These are phyloP conservation scores for Paraconiothyrium brasiliense DNA, from an alignment of 2,329 filamentous ascomycete genomes.

Conservation along the genomic window DNA sequence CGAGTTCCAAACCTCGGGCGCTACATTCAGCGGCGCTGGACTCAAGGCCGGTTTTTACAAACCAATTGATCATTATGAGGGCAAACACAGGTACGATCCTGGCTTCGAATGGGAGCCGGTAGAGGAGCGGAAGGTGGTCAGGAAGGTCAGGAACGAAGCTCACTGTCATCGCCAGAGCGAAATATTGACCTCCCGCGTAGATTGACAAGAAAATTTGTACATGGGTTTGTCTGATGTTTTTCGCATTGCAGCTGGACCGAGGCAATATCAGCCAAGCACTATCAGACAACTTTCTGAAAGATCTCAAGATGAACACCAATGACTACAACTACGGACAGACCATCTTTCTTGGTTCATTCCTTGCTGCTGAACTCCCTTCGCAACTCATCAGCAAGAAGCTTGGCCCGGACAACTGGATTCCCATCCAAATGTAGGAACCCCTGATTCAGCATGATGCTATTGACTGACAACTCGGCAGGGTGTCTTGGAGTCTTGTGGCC, in stretches of 20 bases:
- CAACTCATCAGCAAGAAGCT: constrained; percentile 59
- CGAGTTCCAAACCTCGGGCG: constrained; percentile 24
- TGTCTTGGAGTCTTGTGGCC: constrained; percentile 58
- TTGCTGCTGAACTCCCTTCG: constrained; percentile 61
- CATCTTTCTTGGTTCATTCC: constrained; percentile 84
- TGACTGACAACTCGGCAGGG: constrained; percentile 26
- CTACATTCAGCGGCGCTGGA: constrained; percentile 49
- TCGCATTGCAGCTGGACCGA: constrained; percentile 62
- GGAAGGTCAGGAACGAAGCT: constrained; percentile 55
- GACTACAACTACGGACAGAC: constrained; percentile 53
- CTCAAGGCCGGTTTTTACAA: constrained; percentile 54
- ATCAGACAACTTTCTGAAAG: constrained; percentile 46
- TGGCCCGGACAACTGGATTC: constrained; percentile 58
- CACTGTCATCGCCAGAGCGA: background rate
- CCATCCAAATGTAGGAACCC: constrained; percentile 32
- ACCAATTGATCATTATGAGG: constrained; percentile 67
- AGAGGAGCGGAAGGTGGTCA: constrained; percentile 65
- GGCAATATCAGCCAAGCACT: constrained; percentile 55
- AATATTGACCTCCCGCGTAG: constrained; percentile 33
- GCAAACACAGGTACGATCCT: constrained; percentile 67
- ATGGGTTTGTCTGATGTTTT: constrained; percentile 65
- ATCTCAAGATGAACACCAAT: constrained; percentile 47
- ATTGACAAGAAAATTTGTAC: constrained; percentile 62
- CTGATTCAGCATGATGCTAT: background rate
- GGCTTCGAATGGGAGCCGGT: constrained; percentile 64